Conservation (phyloP, 306 rosid species). For the Acacia acuminata region DNA sequence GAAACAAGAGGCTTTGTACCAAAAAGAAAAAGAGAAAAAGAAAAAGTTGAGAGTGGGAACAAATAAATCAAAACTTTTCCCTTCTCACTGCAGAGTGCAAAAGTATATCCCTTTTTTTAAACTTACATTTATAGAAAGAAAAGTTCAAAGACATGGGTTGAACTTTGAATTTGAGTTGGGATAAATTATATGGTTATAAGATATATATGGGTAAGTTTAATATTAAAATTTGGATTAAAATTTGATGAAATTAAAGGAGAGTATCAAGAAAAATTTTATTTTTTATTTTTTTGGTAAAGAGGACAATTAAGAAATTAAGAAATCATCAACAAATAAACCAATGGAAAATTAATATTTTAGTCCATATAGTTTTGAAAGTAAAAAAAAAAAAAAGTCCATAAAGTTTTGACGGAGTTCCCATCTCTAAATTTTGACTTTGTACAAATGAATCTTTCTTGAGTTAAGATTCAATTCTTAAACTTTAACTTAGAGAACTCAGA, state of each 20-base stretch:
- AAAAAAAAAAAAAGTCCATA: no score
- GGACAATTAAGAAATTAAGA: neutral
- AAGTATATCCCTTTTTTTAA: slow-evolving; percentile 21
- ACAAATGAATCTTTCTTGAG: no score
- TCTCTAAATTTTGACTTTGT: no score
- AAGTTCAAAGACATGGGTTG: neutral
- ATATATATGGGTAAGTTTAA: neutral
- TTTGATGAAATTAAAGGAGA: neutral
- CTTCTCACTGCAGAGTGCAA: slow-evolving; percentile 27
- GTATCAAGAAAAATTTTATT: neutral
- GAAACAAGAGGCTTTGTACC: slow-evolving; percentile 42
- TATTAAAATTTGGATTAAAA: neutral
- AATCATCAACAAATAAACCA: neutral
- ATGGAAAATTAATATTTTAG: no score
- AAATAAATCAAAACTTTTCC: slow-evolving; percentile 5
- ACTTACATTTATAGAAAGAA: neutral
- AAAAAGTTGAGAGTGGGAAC: slow-evolving; percentile 42
- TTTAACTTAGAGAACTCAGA: no score
- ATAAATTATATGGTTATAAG: neutral
- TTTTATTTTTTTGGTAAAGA: no score
- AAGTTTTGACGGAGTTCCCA: no score
- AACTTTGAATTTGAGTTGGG: neutral
- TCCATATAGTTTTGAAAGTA: no score
- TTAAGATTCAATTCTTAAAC: no score
- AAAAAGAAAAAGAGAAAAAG: slow-evolving; percentile 33